A percentile compares a stretch with the other conserved stretches of the same genome.
These are phyloP conservation scores for Diddensiella santjacobensis DNA, from an alignment of 805 yeast genomes.

Conservation along the genomic window DNA sequence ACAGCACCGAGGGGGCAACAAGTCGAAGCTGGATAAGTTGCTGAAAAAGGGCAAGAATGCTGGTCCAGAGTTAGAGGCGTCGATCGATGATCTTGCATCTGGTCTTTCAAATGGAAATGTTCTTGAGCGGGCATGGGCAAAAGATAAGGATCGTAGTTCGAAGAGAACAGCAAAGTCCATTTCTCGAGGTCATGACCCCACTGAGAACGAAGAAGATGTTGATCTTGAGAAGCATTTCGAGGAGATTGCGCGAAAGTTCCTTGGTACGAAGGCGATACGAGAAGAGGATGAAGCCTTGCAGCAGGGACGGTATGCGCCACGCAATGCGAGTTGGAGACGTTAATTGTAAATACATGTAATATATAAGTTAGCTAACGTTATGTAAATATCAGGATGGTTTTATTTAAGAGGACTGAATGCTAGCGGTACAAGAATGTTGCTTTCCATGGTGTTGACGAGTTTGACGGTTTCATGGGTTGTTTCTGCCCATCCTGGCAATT, in stretches of 20 bases:
- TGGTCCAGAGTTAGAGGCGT: slow-evolving; percentile 4
- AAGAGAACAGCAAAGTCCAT: background rate
- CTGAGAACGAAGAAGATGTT: slow-evolving; percentile 12
- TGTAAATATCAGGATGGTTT: slow-evolving; percentile 2
- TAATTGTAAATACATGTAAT: background rate
- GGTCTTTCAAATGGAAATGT: slow-evolving; percentile 3
- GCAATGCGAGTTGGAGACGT: too few species aligned
- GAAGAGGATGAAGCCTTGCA: background rate
- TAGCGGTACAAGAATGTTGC: slow-evolving; percentile 38
- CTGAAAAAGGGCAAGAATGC: slow-evolving; percentile 3
- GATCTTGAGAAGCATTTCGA: slow-evolving; percentile 16
- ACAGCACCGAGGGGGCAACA: slow-evolving; percentile 31
- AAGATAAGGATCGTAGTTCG: background rate
- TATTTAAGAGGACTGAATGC: slow-evolving; percentile 38
- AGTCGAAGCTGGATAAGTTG: slow-evolving; percentile 12
- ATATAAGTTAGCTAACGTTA: background rate
- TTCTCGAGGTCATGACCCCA: slow-evolving; percentile 23
- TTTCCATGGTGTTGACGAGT: slow-evolving; percentile 37
- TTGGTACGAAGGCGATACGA: background rate
- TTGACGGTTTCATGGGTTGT: slow-evolving; percentile 42
- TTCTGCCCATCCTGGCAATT: slow-evolving; percentile 44
- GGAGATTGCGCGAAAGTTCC: slow-evolving; percentile 12
- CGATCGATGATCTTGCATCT: slow-evolving; percentile 1
- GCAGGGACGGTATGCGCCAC: background rate
- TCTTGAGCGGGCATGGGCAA: slow-evolving; percentile 3